Percentiles rank a stretch among this genome's conserved stretches.
phyloP scores from a whole-genome alignment of 768 basidiomycete genomes.

The Leccinellum rugosiceps region DNA sequence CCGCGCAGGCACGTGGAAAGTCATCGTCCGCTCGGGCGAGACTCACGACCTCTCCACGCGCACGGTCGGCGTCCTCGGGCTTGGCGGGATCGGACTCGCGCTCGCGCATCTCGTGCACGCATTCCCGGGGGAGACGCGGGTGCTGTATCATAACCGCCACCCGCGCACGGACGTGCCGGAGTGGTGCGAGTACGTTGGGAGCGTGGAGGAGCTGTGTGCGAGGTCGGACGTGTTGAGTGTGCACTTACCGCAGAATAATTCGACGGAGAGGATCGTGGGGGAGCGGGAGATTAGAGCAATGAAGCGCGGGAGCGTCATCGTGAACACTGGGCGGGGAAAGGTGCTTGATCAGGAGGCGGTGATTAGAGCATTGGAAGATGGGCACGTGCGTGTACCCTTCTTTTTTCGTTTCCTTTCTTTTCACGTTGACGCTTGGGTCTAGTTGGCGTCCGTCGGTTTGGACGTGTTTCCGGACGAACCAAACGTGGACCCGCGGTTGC shows the following conservation, averaged over 20 bases:
- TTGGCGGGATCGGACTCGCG: constrained; percentile 73
- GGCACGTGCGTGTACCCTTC: constrained; percentile 69
- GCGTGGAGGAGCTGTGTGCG: constrained; percentile 57
- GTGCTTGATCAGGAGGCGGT: constrained; percentile 86
- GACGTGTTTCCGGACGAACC: constrained; percentile 90
- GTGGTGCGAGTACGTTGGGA: constrained; percentile 78
- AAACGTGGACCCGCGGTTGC: constrained; percentile 68
- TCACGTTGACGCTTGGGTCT: neutral
- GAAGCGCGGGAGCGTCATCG: constrained; percentile 74
- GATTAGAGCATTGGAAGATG: constrained; percentile 80
- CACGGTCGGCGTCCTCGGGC: constrained; percentile 70
- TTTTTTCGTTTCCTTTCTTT: neutral
- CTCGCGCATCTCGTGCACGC: constrained; percentile 69
- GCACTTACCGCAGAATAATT: constrained; percentile 72
- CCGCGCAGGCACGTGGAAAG: constrained; percentile 60
- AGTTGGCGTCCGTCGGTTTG: constrained; percentile 51
- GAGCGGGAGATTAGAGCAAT: constrained; percentile 72
- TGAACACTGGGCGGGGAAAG: constrained; percentile 88
- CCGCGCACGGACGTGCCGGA: constrained; percentile 55
- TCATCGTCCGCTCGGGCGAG: constrained; percentile 40
- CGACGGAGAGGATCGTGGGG: constrained; percentile 71
- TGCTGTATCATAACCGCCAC: constrained; percentile 74
- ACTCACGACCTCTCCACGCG: constrained; percentile 65
- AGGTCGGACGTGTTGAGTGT: constrained; percentile 83
- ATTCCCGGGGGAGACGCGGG: constrained; percentile 74